phyloP scores from a whole-genome alignment of 176 grass and related monocot genomes.

The Carex scoparia region DNA sequence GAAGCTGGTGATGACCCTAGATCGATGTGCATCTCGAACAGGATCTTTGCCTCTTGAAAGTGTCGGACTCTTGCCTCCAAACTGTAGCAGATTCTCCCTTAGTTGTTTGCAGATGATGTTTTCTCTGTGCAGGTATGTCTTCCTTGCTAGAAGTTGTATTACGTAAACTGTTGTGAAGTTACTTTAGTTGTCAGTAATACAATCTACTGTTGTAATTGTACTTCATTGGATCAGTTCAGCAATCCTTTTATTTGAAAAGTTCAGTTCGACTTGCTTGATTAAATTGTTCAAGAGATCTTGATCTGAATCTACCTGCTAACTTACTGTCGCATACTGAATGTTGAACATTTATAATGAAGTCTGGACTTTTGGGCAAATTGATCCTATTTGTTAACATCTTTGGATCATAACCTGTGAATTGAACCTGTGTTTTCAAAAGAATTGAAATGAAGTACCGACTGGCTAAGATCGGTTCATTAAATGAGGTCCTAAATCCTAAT shows the following conservation, averaged over 20 bases:
- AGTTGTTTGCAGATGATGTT: constrained; percentile 94
- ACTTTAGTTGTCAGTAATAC: not conserved
- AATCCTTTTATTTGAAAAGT: not conserved
- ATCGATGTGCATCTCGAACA: constrained; percentile 93
- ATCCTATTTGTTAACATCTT: not conserved
- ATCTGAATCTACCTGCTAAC: not conserved
- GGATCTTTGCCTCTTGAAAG: constrained; percentile 88
- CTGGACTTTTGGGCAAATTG: not conserved
- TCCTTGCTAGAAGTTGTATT: not conserved
- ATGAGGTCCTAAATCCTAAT: not conserved
- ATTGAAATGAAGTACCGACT: not conserved
- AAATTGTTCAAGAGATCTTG: not conserved
- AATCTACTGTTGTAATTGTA: not conserved
- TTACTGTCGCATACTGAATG: not conserved
- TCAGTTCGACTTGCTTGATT: not conserved
- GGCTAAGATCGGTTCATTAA: too few relatives aligned
- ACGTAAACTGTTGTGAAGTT: not conserved
- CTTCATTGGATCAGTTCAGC: not conserved
- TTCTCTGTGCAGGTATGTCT: constrained; percentile 80
- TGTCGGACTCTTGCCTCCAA: constrained; percentile 78
- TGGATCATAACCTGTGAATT: not conserved
- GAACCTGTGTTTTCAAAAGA: not conserved
- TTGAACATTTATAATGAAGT: not conserved
- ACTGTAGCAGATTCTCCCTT: constrained; percentile 91
- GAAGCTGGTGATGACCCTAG: constrained; percentile 85